Evolutionary conservation across 371 early-diverging fungal species (phyloP).

Genomic region (Haplosporangium sp.): DNA sequence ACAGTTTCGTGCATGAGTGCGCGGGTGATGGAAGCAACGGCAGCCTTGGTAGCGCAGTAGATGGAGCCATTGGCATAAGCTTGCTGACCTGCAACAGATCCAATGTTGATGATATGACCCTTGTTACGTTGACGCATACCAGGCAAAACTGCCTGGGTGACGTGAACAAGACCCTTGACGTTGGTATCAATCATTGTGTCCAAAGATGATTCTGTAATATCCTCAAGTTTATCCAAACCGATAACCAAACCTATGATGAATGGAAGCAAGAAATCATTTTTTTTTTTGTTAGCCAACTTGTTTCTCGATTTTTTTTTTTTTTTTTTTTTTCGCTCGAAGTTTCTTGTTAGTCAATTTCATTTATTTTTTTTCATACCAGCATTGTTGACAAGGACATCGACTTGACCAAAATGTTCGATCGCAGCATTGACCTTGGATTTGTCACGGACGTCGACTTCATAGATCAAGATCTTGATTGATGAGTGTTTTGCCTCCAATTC

Average conservation of each 20-base stretch:
- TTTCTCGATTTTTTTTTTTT: too few species aligned
- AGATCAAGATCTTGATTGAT: slow-evolving; percentile 66
- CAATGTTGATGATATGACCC: slow-evolving; percentile 92
- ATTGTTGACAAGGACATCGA: slow-evolving; percentile 87
- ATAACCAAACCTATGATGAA: slow-evolving; percentile 73
- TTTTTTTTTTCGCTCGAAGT: too few species aligned
- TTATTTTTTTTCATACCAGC: slow-evolving; percentile 57
- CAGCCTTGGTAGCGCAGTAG: slow-evolving; percentile 94
- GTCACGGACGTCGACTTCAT: slow-evolving; percentile 82
- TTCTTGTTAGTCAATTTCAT: too few species aligned
- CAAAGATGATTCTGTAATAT: slow-evolving; percentile 70
- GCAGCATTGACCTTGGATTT: slow-evolving; percentile 64
- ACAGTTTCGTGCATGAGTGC: slow-evolving; percentile 86
- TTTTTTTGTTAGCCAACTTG: too few species aligned
- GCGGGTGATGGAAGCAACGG: slow-evolving; percentile 86
- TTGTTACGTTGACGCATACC: slow-evolving; percentile 79
- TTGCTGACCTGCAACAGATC: slow-evolving; percentile 73
- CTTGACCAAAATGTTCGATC: slow-evolving; percentile 68
- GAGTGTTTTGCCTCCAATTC: slow-evolving; percentile 68
- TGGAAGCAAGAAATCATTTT: too few species aligned
- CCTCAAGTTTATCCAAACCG: slow-evolving; percentile 82
- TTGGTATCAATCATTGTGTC: slow-evolving; percentile 93
- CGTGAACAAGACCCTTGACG: slow-evolving; percentile 85
- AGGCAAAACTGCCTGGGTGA: slow-evolving; percentile 85
- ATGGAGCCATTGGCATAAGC: slow-evolving; percentile 85